A percentile compares a stretch with the other conserved stretches of the same genome.
Conservation (phyloP, 768 basidiomycete genomes). For the Candolleomyces eurysporus region DNA sequence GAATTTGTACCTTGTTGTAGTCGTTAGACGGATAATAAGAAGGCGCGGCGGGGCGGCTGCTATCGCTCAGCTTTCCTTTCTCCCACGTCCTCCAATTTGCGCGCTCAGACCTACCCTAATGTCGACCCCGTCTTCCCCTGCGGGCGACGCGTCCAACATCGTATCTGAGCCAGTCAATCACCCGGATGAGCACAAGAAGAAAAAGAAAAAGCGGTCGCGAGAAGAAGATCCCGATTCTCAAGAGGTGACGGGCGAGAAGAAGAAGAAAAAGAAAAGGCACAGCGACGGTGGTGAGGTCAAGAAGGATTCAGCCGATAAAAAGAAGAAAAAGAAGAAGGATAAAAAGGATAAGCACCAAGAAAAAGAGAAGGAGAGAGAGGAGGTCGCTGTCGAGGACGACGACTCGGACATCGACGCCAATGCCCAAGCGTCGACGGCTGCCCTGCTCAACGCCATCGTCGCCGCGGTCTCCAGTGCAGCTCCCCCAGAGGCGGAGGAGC, state of each 20-base stretch:
- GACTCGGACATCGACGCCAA: constrained; percentile 31
- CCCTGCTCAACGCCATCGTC: constrained; percentile 63
- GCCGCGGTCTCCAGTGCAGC: constrained; percentile 60
- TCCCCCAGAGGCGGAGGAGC: constrained; percentile 11
- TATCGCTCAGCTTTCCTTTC: not conserved
- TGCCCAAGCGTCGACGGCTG: constrained; percentile 50
- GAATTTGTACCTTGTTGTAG: too few relatives aligned
- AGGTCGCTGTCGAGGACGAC: constrained; percentile 14
- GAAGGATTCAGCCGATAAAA: constrained; percentile 15
- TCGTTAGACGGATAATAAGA: too few relatives aligned
- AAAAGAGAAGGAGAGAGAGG: constrained; percentile 12
- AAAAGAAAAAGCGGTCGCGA: constrained; percentile 36
- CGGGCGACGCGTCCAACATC: constrained; percentile 17
- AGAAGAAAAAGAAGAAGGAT: constrained; percentile 30
- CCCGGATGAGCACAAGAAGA: constrained; percentile 23
- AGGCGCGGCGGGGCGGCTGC: too few relatives aligned
- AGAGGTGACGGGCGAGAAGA: not conserved
- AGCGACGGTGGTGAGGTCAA: not conserved
- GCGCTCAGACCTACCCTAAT: constrained; percentile 40
- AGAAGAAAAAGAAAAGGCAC: constrained; percentile 2
- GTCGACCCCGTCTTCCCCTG: constrained; percentile 24
- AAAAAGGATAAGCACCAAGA: constrained; percentile 3
- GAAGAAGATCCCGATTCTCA: constrained; percentile 18
- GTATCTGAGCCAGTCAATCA: constrained; percentile 8
- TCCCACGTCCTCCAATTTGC: constrained; percentile 1